Conservation (phyloP, 208 protist genomes). For the Phytomonas francai region DNA sequence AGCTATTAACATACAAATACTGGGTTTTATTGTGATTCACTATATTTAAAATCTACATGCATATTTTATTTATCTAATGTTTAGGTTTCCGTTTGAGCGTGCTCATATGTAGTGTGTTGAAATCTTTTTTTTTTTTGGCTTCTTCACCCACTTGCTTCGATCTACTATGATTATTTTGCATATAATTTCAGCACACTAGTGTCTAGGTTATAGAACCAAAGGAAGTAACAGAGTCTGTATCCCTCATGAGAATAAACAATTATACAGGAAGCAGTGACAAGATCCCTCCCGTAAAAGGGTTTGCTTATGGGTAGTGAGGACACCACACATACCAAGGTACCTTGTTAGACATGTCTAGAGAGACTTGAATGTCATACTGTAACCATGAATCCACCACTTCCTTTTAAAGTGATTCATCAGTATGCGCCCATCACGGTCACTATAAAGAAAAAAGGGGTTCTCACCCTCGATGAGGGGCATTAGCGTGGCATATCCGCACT, state of each 20-base stretch:
- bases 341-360: neutral
- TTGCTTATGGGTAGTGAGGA: neutral
- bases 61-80: slow-evolving; percentile 9
- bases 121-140: slow-evolving; percentile 1
- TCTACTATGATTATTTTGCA: neutral
- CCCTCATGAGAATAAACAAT: neutral
- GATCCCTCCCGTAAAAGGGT: neutral
- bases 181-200: neutral
- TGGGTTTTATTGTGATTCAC: neutral
- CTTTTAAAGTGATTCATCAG: neutral
- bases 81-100: neutral
- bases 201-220: neutral
- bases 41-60: neutral
- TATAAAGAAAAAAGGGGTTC: neutral
- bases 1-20: neutral
- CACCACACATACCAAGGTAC: neutral
- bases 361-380: neutral
- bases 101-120: neutral
- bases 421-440: neutral
- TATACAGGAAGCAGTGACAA: neutral
- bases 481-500: neutral
- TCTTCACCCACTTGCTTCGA: neutral
- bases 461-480: neutral
- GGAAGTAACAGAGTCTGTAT: neutral
- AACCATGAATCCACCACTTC: neutral